Percentiles rank a stretch among this genome's conserved stretches.
These are phyloP conservation scores for Actinomortierella wolfii DNA, from an alignment of 371 early-diverging fungal species.

Conservation along the genomic window DNA sequence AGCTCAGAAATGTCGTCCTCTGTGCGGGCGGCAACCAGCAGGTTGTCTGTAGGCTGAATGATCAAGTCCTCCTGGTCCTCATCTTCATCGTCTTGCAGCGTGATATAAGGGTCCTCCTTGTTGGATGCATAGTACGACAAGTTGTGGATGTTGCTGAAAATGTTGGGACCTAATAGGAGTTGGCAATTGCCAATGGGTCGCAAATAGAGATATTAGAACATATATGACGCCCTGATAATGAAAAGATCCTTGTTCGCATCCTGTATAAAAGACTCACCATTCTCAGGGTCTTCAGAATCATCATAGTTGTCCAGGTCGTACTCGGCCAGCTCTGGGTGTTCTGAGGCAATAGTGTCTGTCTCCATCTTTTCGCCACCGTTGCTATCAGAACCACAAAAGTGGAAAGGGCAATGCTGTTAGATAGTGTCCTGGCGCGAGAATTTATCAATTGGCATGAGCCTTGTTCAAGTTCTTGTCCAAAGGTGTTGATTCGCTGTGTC, in stretches of 20 bases:
- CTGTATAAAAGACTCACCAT: conserved; percentile 18
- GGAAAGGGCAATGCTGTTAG: too few species aligned
- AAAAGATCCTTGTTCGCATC: background rate
- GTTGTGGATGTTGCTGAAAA: conserved; percentile 76
- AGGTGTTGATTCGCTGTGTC: too few species aligned
- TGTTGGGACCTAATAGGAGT: conserved; percentile 37
- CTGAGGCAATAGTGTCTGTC: conserved; percentile 31
- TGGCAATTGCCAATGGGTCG: too few species aligned
- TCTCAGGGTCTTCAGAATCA: conserved; percentile 50
- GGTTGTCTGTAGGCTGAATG: conserved; percentile 81
- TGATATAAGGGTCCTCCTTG: conserved; percentile 85
- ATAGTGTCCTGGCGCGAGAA: too few species aligned
- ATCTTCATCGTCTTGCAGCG: conserved; percentile 67
- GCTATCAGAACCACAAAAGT: too few species aligned
- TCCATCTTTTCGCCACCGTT: conserved; percentile 11
- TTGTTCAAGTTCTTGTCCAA: too few species aligned
- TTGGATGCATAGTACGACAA: conserved; percentile 79
- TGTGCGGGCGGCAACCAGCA: conserved; percentile 90
- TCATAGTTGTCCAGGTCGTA: conserved; percentile 83
- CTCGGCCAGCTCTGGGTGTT: conserved; percentile 69
- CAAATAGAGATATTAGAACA: conserved; percentile 15
- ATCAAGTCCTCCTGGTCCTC: conserved; percentile 83
- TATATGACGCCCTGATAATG: conserved; percentile 24
- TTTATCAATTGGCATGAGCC: too few species aligned
- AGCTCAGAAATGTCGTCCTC: conserved; percentile 95